Percentiles rank a stretch among this genome's conserved stretches.
Evolutionary conservation across 2,329 filamentous ascomycete species (phyloP).

Genomic region (Phoma sp.): DNA sequence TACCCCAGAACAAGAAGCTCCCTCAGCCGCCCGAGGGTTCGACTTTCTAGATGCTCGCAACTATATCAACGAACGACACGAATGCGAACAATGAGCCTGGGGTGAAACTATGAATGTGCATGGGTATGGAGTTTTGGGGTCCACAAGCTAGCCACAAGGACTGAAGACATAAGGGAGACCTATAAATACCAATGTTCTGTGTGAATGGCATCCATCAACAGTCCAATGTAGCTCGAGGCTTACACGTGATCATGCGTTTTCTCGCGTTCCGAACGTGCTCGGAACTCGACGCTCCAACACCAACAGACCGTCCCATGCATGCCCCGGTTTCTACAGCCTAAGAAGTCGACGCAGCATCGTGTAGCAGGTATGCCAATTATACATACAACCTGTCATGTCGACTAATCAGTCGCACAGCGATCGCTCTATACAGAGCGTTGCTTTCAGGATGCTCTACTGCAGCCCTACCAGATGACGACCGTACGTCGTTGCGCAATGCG

Average conservation of each 20-base stretch:
- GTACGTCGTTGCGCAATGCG: constrained; percentile 62
- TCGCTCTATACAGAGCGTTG: constrained; percentile 76
- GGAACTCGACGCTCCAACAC: constrained; percentile 15
- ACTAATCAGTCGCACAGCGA: constrained; percentile 53
- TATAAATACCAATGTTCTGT: constrained; percentile 18
- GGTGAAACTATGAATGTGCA: constrained; percentile 31
- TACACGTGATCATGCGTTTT: constrained; percentile 29
- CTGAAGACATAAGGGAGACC: constrained; percentile 10
- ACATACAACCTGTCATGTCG: background rate
- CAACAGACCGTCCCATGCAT: constrained; percentile 47
- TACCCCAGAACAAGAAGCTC: constrained; percentile 90
- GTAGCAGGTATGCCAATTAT: constrained; percentile 53
- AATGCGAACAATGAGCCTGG: constrained; percentile 5
- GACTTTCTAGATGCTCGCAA: constrained; percentile 53
- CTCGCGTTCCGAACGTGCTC: constrained; percentile 11
- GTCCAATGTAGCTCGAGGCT: background rate
- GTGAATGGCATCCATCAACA: background rate
- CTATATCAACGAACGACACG: constrained; percentile 8
- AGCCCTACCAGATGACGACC: constrained; percentile 59
- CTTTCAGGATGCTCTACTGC: constrained; percentile 64
- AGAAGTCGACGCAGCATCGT: constrained; percentile 58
- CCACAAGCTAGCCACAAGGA: constrained; percentile 15
- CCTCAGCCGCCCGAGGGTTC: constrained; percentile 90
- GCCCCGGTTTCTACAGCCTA: constrained; percentile 54
- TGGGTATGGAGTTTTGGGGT: constrained; percentile 39